Conservation (phyloP, 169 alveolate species). For the Cryptosporidium sp. region DNA sequence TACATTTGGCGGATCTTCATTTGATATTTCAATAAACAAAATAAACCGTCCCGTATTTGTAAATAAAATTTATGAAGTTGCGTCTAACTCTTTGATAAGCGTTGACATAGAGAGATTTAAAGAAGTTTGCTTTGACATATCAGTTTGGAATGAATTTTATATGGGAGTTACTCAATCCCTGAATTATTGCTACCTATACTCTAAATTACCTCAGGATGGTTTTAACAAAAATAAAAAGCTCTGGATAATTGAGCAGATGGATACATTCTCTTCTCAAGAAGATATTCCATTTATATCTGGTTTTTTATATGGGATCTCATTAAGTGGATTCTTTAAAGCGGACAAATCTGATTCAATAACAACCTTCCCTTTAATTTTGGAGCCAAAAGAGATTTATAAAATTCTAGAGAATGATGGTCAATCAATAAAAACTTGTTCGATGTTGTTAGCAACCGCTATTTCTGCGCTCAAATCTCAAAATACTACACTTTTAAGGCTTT, state of each 20-base stretch:
- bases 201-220: background rate
- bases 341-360: background rate
- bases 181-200: background rate
- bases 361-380: slow-evolving; percentile 51
- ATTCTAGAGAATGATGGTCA: slow-evolving; percentile 62
- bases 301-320: slow-evolving; percentile 32
- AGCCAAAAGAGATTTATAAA: slow-evolving; percentile 33
- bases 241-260: slow-evolving; percentile 61
- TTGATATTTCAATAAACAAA: slow-evolving; percentile 21
- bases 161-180: slow-evolving; percentile 34
- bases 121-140: slow-evolving; percentile 53
- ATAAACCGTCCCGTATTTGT: slow-evolving; percentile 32
- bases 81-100: slow-evolving; percentile 49
- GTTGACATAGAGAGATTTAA: slow-evolving; percentile 56
- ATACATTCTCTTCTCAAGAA: slow-evolving; percentile 21
- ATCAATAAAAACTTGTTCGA: slow-evolving; percentile 45
- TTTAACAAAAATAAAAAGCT: background rate
- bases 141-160: slow-evolving; percentile 68
- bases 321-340: slow-evolving; percentile 32
- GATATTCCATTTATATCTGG: slow-evolving; percentile 54
- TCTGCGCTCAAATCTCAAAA: slow-evolving; percentile 62
- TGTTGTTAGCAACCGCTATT: slow-evolving; percentile 52
- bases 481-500: slow-evolving; percentile 24
- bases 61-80: slow-evolving; percentile 60
- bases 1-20: slow-evolving; percentile 32